phyloP scores from a whole-genome alignment of 495 filamentous ascomycete species.

The Staphylotrichum tortipilum region DNA sequence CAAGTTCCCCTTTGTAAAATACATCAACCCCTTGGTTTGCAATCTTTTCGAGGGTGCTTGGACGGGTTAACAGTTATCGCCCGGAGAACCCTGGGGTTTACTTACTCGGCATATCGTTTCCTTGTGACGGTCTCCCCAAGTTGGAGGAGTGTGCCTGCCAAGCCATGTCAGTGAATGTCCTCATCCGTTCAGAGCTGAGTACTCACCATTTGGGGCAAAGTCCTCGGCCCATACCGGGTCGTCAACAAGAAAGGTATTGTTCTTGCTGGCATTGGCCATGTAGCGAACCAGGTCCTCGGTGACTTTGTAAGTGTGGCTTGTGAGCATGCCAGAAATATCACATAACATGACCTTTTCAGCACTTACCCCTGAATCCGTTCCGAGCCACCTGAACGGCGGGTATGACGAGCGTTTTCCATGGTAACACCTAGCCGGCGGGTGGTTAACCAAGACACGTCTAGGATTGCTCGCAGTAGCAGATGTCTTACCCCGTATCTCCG shows the following conservation, averaged over 20 bases:
- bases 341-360: not conserved
- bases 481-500: constrained; percentile 44
- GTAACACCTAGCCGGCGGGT: constrained; percentile 17
- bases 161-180: not conserved
- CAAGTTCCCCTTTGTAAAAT: constrained; percentile 63
- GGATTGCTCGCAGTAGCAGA: not conserved
- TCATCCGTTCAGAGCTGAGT: not conserved
- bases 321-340: constrained; percentile 3
- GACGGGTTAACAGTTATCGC: not conserved
- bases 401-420: constrained; percentile 45
- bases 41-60: constrained; percentile 61
- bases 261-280: constrained; percentile 41
- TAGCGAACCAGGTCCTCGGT: constrained; percentile 61
- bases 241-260: constrained; percentile 54
- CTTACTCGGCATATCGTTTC: constrained; percentile 61
- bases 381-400: constrained; percentile 69
- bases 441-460: not conserved
- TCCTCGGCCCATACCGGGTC: constrained; percentile 76
- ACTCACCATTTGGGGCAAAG: constrained; percentile 67
- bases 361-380: constrained; percentile 52
- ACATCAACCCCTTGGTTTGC: constrained; percentile 58
- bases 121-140: constrained; percentile 71
- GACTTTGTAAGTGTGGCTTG: constrained; percentile 17
- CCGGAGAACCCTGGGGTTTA: not conserved
- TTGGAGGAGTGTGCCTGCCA: constrained; percentile 41